Evolutionary conservation across 768 basidiomycete genomes (phyloP).

Genomic region (Plicaturopsis crispa): DNA sequence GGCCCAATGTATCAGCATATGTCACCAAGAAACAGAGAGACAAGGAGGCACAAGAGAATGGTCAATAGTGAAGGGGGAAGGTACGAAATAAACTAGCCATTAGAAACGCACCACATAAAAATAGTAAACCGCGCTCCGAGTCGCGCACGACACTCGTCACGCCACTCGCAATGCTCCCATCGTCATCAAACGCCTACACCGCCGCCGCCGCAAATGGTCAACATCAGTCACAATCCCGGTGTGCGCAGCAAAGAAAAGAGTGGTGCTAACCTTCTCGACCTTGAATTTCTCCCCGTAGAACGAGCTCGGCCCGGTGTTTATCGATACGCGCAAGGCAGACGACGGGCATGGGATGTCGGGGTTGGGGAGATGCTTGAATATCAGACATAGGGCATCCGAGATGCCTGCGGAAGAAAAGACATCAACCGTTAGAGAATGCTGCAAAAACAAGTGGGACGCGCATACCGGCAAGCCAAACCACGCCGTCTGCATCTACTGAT

Average conservation of each 20-base stretch:
- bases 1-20: constrained; percentile 3
- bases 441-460: too few relatives aligned
- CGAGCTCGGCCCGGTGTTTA: constrained; percentile 41
- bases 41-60: too few relatives aligned
- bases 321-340: constrained; percentile 42
- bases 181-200: constrained; percentile 62
- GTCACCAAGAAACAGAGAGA: too few relatives aligned
- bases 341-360: too few relatives aligned
- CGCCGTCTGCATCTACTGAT: constrained; percentile 49
- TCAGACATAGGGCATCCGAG: too few relatives aligned
- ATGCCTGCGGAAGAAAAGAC: too few relatives aligned
- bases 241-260: background rate
- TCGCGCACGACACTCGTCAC: constrained; percentile 54
- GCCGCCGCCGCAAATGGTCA: too few relatives aligned
- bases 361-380: too few relatives aligned
- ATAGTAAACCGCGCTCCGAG: constrained; percentile 39
- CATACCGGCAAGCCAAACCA: constrained; percentile 56
- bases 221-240: too few relatives aligned
- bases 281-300: constrained; percentile 56
- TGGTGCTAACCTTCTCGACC: constrained; percentile 41
- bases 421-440: too few relatives aligned
- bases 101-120: constrained; percentile 52
- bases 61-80: too few relatives aligned
- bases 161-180: constrained; percentile 48
- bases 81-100: background rate